Conservation (phyloP, 108 stramenopile genomes). For the Chaetoceros muelleri region DNA sequence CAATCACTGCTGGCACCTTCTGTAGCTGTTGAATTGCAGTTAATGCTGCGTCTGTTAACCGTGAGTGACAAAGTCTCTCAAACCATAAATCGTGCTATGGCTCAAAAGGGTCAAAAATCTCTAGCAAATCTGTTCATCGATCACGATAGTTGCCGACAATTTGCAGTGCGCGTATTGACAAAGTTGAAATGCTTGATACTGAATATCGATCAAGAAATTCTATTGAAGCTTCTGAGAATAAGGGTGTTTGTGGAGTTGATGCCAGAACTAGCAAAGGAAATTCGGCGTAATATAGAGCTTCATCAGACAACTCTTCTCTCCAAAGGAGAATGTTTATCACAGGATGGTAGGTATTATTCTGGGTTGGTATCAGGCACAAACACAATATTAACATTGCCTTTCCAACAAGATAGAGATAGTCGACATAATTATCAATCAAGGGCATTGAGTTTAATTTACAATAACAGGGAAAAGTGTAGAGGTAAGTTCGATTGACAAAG, state of each 20-base stretch:
- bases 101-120: background rate
- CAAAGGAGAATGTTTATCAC: slow-evolving; percentile 2
- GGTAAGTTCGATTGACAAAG: background rate
- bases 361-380: slow-evolving; percentile 12
- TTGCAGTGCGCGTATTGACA: slow-evolving; percentile 24
- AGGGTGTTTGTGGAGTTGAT: slow-evolving; percentile 10
- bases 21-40: slow-evolving; percentile 56
- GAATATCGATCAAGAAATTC: slow-evolving; percentile 7
- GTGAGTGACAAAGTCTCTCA: background rate
- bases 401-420: slow-evolving; percentile 62
- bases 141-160: slow-evolving; percentile 22
- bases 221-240: slow-evolving; percentile 7
- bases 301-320: background rate
- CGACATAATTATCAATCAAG: slow-evolving; percentile 53
- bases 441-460: slow-evolving; percentile 40
- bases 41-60: slow-evolving; percentile 46
- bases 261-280: slow-evolving; percentile 9
- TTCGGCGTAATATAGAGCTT: background rate
- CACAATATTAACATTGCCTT: slow-evolving; percentile 59
- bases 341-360: slow-evolving; percentile 8
- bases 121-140: slow-evolving; percentile 11
- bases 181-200: slow-evolving; percentile 11
- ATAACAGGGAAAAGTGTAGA: slow-evolving; percentile 63
- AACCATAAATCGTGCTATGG: background rate
- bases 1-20: slow-evolving; percentile 51